A percentile compares a stretch with the other conserved stretches of the same genome.
Evolutionary conservation across 345 rosid genomes (phyloP).

Genomic region (Firmiana major): DNA sequence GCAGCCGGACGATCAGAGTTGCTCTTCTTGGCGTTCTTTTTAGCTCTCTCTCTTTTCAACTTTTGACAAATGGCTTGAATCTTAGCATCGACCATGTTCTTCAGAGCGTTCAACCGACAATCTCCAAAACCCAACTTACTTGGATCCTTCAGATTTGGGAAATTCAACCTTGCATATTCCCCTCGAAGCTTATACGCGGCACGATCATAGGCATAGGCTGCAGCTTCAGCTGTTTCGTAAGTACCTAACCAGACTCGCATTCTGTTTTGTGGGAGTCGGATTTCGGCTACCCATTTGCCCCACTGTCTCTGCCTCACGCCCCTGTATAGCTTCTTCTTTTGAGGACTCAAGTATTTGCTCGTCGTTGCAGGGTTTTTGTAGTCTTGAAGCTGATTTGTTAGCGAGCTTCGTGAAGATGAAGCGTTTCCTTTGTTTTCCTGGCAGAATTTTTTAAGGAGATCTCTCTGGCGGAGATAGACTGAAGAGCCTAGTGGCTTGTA

Average conservation of each 20-base stretch:
- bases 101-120: conserved; percentile 54
- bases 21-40: conserved; percentile 35
- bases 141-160: conserved; percentile 75
- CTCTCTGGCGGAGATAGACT: conserved; percentile 83
- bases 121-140: conserved; percentile 60
- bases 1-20: neutral
- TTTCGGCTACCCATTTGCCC: conserved; percentile 99
- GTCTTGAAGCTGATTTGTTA: conserved; percentile 26
- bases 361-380: conserved; percentile 31
- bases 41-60: conserved; percentile 56
- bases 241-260: conserved; percentile 96
- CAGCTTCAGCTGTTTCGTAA: conserved; percentile 86
- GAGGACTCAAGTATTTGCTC: conserved; percentile 25
- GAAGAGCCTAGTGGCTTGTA: conserved; percentile 68
- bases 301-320: conserved; percentile 99
- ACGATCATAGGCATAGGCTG: conserved; percentile 90
- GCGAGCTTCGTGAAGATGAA: neutral
- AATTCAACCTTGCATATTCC: conserved; percentile 83
- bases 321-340: conserved; percentile 77
- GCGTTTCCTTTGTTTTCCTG: conserved; percentile 40
- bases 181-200: conserved; percentile 95
- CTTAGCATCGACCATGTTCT: conserved; percentile 73
- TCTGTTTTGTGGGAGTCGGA: conserved; percentile 91
- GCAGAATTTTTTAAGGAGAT: conserved; percentile 58
- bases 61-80: conserved; percentile 84